Evolutionary conservation across 306 rosid species (phyloP).

Genomic region (Casuarina cunninghamiana): DNA sequence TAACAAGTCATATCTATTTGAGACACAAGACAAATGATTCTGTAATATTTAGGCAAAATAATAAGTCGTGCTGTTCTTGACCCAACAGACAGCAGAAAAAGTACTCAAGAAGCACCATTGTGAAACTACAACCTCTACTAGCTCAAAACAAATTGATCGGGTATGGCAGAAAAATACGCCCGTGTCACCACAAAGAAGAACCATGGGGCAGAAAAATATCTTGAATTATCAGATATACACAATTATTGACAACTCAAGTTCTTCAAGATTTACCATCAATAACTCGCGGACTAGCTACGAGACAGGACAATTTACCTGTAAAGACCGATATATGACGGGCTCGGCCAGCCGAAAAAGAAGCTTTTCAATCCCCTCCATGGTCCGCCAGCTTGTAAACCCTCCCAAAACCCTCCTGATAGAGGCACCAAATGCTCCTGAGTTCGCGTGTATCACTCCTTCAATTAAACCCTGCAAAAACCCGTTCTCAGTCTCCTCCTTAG

Average conservation of each 20-base stretch:
- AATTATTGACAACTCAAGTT: not conserved
- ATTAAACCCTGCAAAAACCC: conserved; percentile 76
- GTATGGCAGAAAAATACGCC: not conserved
- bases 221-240: not conserved
- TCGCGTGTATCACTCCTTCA: conserved; percentile 66
- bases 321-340: conserved; percentile 85
- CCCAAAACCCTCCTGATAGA: conserved; percentile 77
- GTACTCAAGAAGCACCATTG: not conserved
- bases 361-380: conserved; percentile 76
- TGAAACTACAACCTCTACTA: not conserved
- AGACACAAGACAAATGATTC: not conserved
- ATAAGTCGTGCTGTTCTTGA: not conserved
- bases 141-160: not conserved
- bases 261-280: not conserved
- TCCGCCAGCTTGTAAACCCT: conserved; percentile 78
- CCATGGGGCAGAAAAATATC: not conserved
- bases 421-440: conserved; percentile 56
- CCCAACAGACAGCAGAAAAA: not conserved
- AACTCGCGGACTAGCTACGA: not conserved
- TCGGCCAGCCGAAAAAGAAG: conserved; percentile 72
- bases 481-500: conserved; percentile 54
- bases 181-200: not conserved
- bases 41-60: not conserved
- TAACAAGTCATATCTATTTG: not conserved
- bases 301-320: conserved; percentile 56